Conservation (phyloP, 805 yeast genomes). For the Torulaspora gathmanii region DNA sequence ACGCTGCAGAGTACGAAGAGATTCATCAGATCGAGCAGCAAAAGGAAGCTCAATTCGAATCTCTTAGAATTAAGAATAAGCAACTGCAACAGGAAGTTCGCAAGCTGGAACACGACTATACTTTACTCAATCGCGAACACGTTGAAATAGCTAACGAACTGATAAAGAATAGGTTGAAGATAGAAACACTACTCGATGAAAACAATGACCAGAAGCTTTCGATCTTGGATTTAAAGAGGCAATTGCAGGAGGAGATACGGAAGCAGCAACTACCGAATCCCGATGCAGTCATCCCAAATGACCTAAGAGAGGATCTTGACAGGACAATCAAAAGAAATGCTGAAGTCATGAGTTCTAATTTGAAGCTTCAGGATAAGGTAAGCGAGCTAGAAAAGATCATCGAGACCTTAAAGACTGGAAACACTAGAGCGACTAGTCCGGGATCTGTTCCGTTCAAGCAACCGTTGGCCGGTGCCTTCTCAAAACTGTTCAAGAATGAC, state of each 20-base stretch:
- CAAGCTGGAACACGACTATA: constrained; percentile 63
- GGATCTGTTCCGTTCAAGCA: constrained; percentile 4
- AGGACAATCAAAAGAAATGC: constrained; percentile 56
- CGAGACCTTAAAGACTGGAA: constrained; percentile 34
- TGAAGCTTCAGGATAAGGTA: constrained; percentile 51
- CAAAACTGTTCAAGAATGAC: constrained; percentile 18
- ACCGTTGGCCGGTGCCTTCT: constrained; percentile 23
- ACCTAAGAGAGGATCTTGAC: constrained; percentile 49
- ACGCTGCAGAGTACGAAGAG: constrained; percentile 67
- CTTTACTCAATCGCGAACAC: constrained; percentile 74
- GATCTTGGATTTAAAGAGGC: constrained; percentile 44
- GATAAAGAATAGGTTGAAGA: constrained; percentile 69
- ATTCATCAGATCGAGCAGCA: constrained; percentile 64
- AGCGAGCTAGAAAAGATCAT: constrained; percentile 41
- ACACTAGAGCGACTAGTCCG: constrained; percentile 15
- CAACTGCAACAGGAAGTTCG: constrained; percentile 67
- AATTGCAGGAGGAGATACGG: constrained; percentile 35
- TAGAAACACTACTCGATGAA: constrained; percentile 74
- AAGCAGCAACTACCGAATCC: constrained; percentile 33
- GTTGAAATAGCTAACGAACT: constrained; percentile 80
- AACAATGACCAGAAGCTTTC: constrained; percentile 53
- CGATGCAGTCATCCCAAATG: constrained; percentile 37
- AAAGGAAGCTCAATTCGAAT: constrained; percentile 58
- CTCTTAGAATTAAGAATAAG: constrained; percentile 62
- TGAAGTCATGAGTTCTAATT: constrained; percentile 62